Evolutionary conservation across 345 rosid genomes (phyloP), one percentile per base, ranked within the genome.

Genomic region (Limnanthes douglasii): DNA sequence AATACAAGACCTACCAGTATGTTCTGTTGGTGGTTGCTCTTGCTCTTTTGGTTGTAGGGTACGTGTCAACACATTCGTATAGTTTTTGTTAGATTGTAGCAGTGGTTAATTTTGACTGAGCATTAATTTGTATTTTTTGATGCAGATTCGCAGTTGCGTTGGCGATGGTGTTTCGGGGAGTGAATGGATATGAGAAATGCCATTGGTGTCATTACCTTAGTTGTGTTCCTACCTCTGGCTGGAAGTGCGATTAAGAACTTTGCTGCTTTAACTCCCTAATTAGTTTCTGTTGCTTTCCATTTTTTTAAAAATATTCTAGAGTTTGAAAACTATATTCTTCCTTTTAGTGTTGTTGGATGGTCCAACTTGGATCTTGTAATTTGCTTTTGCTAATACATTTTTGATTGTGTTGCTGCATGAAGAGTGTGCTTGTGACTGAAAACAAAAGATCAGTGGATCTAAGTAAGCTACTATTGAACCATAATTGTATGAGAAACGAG

Each of bases 171-270:
- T 73, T 79, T 33, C 53, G 42, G 28, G 86, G 72, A 55, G 70
- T 60, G 53, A 62, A 74, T 12, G 93, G 80, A 8, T 61, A 62
- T 34, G 66, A 84, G 13, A 66, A 30, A 11, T 90, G 98, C 72
- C 66, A 34, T 17, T 83, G 97, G 97, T 88, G 97, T 55, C 95
- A 75, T 48, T 83, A 72, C 54, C 51, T 84, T 22, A 72, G 75
- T 32, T 90, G 98, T 30, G 71, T 90, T 18, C 76, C 95, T 3
- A 84, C 86, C 11, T 65, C 76, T 12, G 54, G 60, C 18, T 90
- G 98, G 95, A 64, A 58, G 11, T 90, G 98, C 39, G 48, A 72
- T 29, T 52, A 37, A 23, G 37, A 46, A n/a, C n/a, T n/a, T n/a
- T n/a, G n/a, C n/a, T n/a, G n/a, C n/a, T n/a, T n/a, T n/a, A n/a